These are phyloP conservation scores for Picochlorum sp. DNA, from an alignment of 139 green algal genomes.

Conservation along the genomic window DNA sequence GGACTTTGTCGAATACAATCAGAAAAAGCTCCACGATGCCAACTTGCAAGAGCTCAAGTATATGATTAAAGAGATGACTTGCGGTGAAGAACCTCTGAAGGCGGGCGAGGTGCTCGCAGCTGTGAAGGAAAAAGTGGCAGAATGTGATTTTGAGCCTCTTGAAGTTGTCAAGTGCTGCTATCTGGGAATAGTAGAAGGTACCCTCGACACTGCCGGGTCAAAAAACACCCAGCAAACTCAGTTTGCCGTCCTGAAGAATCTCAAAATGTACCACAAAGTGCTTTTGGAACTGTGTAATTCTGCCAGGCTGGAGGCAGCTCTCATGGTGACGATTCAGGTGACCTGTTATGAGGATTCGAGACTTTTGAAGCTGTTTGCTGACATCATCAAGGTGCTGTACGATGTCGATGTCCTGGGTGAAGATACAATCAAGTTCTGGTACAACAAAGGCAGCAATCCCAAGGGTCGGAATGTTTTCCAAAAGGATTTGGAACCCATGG, in stretches of 20 bases:
- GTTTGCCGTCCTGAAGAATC: constrained; percentile 45
- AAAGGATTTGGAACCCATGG: constrained; percentile 91
- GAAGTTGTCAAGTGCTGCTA: constrained; percentile 17
- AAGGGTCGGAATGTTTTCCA: constrained; percentile 87
- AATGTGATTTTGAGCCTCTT: constrained; percentile 51
- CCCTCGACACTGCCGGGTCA: constrained; percentile 62
- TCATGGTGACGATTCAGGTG: constrained; percentile 42
- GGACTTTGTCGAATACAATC: constrained; percentile 78
- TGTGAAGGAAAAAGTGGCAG: constrained; percentile 61
- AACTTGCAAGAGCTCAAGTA: constrained; percentile 66
- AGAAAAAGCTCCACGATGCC: constrained; percentile 64
- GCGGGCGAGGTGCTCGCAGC: constrained; percentile 42
- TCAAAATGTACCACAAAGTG: constrained; percentile 73
- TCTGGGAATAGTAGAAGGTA: constrained; percentile 57
- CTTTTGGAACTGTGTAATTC: constrained; percentile 50
- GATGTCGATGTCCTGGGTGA: constrained; percentile 63
- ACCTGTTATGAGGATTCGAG: constrained; percentile 92
- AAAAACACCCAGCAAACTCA: constrained; percentile 86
- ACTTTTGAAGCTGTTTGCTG: constrained; percentile 85
- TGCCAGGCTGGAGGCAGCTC: constrained; percentile 68
- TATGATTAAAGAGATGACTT: constrained; percentile 55
- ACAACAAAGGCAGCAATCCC: constrained; percentile 75
- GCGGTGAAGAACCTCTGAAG: constrained; percentile 36
- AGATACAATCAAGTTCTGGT: constrained; percentile 52
- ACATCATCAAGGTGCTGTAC: constrained; percentile 85